Base-by-base conservation (phyloP, 176 grass and related monocot genomes). In the Coix lacrymajobi region DNA sequence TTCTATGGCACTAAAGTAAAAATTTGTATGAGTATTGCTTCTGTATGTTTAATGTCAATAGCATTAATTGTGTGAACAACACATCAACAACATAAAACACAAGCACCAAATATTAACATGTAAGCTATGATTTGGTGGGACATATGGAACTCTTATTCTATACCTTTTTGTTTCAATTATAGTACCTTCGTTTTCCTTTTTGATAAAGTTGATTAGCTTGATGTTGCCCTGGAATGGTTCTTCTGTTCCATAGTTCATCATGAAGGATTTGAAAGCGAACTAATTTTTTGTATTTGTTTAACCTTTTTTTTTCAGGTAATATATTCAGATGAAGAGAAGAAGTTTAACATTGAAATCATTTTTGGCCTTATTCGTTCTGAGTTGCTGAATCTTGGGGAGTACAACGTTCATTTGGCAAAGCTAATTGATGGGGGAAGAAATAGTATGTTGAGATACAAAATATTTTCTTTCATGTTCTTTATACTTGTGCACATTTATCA, bases 341-440 rank as follows among this genome's bases (percentile, higher is more conserved):
- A 92, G 79, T 96, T 92, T 67, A 92, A 96, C 79, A 88, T 88
- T 78, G 93, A 96, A 38, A 87, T 92, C 62, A 96, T 84, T 25
- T 69, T 92, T 40, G 86, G 85, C 22, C 86, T 96, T 85, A 90
- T 96, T 84, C 90, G 83, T 88, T 92, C 93, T 29, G 90, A 96
- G 45, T 86, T 96, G 83, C 83, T 96, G 63, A 92, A 92, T 76
- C 80, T 96, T 49, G 90, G 87, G 25, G 93, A 96, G 66, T 96
- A 92, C 88, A 92, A 87, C 79, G 80, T 96, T 78, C 93, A 96
- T 89, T 79, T 96, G 66, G 90, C 90, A 78, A 96, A 96, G 83
- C 71, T 96, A 71, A 92, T 96, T 90, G 93, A 92, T 56, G 86
- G 88, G 31, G 93, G 93, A 89, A 89, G 93, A 79, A 90, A 96